Evolutionary conservation across 2,329 filamentous ascomycete genomes (phyloP).

Genomic region (Botrytis cinerea): DNA sequence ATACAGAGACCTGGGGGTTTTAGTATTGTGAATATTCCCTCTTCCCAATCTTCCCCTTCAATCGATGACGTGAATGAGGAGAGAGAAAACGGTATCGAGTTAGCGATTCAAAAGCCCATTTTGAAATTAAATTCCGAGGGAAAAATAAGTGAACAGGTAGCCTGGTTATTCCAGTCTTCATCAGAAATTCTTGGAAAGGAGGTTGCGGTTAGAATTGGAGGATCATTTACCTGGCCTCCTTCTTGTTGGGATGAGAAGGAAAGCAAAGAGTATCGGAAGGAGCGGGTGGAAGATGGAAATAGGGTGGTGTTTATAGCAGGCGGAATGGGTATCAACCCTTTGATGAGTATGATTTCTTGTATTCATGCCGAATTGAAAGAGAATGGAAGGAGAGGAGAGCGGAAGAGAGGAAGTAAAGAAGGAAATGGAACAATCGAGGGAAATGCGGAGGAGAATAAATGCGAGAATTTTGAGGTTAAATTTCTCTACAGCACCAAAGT

Average conservation of each 20-base stretch:
- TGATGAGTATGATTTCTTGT: not conserved
- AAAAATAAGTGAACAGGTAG: not conserved
- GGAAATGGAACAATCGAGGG: not conserved
- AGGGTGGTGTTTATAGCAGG: constrained; percentile 1
- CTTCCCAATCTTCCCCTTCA: not conserved
- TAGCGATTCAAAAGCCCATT: not conserved
- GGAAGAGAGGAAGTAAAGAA: not conserved
- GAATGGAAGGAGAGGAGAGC: not conserved
- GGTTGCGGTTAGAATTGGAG: not conserved
- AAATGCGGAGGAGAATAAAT: no score
- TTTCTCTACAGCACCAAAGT: not conserved
- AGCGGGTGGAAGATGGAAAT: not conserved
- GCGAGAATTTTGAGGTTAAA: not conserved
- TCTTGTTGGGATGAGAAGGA: not conserved
- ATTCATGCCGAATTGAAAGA: not conserved
- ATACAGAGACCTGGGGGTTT: not conserved
- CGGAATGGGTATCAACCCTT: constrained; percentile 6
- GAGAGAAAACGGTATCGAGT: not conserved
- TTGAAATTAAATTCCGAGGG: not conserved
- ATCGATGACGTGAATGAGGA: not conserved
- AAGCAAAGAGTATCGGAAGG: not conserved
- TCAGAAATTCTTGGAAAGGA: not conserved
- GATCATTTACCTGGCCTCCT: not conserved
- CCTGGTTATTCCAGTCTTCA: not conserved
- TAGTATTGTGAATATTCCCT: not conserved